These are phyloP conservation scores for Pseudogymnoascus sp. DNA, from an alignment of 2,329 filamentous ascomycete genomes.

Conservation along the genomic window DNA sequence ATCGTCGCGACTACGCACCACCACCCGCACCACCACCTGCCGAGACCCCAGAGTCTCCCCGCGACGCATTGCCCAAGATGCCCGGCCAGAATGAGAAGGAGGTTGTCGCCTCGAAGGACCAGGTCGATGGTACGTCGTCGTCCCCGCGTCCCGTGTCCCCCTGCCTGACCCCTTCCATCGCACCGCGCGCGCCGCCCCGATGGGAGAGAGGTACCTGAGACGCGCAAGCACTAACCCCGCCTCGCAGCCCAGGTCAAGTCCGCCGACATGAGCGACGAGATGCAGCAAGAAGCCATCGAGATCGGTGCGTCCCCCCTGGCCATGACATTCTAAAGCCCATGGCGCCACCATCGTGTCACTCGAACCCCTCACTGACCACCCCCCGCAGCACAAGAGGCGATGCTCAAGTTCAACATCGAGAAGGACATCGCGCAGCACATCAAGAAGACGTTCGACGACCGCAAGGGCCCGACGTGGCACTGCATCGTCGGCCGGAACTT, in stretches of 20 bases:
- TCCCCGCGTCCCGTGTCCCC: neutral
- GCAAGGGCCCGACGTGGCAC: conserved; percentile 98
- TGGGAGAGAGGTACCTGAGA: neutral
- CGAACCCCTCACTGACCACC: conserved; percentile 22
- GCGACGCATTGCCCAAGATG: conserved; percentile 16
- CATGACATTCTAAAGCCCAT: conserved; percentile 45
- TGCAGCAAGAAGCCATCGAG: conserved; percentile 93
- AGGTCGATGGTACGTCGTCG: conserved; percentile 24
- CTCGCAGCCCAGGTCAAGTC: conserved; percentile 85
- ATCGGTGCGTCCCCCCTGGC: conserved; percentile 59
- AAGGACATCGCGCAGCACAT: conserved; percentile 95
- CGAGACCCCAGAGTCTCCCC: neutral
- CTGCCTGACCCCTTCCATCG: neutral
- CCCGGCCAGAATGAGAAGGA: conserved; percentile 20
- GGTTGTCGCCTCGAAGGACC: conserved; percentile 15
- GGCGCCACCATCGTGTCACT: neutral
- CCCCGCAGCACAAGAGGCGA: conserved; percentile 55
- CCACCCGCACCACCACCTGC: neutral
- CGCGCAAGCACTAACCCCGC: neutral
- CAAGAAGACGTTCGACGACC: conserved; percentile 95
- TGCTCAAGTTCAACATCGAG: conserved; percentile 63
- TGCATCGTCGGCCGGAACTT: conserved; percentile 98
- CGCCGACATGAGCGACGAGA: conserved; percentile 96
- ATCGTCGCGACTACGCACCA: neutral
- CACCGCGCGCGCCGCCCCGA: conserved; percentile 8